Evolutionary conservation across 352 stramenopile genomes (phyloP).

Genomic region (Phytophthora quininea): DNA sequence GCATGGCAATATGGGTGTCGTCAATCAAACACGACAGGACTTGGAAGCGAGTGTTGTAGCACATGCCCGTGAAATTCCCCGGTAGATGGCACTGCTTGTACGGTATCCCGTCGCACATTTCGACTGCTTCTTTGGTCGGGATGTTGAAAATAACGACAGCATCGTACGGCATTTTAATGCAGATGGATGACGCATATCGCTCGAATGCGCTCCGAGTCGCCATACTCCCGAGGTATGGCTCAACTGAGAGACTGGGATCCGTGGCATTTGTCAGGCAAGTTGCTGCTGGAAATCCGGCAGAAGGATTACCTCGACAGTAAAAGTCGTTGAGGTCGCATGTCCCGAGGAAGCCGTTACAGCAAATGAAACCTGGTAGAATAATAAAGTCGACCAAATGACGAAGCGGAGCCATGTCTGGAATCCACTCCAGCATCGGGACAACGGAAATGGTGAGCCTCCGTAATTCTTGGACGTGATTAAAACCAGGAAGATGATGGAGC

Average conservation of each 20-base stretch:
- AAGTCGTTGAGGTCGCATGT: constrained; percentile 14
- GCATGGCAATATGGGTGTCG: constrained; percentile 7
- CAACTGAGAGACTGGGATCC: background rate
- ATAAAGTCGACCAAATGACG: constrained; percentile 9
- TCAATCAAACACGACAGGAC: constrained; percentile 16
- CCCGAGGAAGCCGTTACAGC: constrained; percentile 22
- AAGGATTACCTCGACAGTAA: constrained; percentile 5
- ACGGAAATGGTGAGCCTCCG: constrained; percentile 3
- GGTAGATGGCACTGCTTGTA: constrained; percentile 19
- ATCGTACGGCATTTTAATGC: background rate
- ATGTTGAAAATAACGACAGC: background rate
- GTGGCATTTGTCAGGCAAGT: constrained; percentile 8
- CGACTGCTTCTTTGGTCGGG: background rate
- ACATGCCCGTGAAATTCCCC: background rate
- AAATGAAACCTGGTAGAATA: constrained; percentile 9
- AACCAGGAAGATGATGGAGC: constrained; percentile 3
- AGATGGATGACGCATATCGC: background rate
- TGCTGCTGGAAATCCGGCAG: background rate
- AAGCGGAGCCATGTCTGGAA: constrained; percentile 19
- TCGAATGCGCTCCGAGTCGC: background rate
- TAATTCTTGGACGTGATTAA: constrained; percentile 8
- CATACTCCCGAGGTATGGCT: background rate
- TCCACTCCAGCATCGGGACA: constrained; percentile 4
- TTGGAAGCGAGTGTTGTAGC: constrained; percentile 9
- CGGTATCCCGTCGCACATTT: constrained; percentile 16